phyloP scores from a whole-genome alignment of 2,329 filamentous ascomycete genomes.

The Phyllosticta citriasiana region DNA sequence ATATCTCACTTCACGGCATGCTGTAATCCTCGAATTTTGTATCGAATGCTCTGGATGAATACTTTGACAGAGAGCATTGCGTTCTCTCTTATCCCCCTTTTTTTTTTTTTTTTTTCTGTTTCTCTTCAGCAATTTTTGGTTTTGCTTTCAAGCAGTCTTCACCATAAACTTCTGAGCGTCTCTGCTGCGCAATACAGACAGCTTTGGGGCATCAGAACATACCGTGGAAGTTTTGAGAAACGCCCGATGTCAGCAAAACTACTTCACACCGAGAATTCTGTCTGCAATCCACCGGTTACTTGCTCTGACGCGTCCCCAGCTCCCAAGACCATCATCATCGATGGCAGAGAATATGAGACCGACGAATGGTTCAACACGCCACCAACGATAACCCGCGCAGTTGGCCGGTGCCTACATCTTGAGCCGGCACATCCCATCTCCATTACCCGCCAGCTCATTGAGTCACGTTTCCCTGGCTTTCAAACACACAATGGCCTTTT shows the following conservation, averaged over 20 bases:
- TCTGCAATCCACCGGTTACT: neutral
- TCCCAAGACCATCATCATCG: slow-evolving; percentile 43
- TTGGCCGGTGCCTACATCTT: slow-evolving; percentile 76
- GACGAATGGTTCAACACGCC: slow-evolving; percentile 85
- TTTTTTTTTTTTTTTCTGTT: neutral
- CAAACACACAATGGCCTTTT: slow-evolving; percentile 68
- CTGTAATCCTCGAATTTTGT: neutral
- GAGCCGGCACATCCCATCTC: slow-evolving; percentile 79
- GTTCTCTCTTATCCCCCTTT: neutral
- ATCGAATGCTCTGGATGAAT: neutral
- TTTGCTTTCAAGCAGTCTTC: neutral
- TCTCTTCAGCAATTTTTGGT: neutral
- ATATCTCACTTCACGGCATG: neutral
- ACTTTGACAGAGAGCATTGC: neutral
- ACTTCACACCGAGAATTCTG: neutral
- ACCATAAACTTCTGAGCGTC: neutral
- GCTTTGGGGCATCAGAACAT: neutral
- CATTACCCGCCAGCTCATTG: slow-evolving; percentile 86
- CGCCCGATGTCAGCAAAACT: neutral
- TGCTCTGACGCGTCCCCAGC: neutral
- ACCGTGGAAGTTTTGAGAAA: neutral
- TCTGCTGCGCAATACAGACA: no score
- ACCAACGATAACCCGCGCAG: slow-evolving; percentile 59
- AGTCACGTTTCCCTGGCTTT: slow-evolving; percentile 75
- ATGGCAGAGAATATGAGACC: slow-evolving; percentile 52